These are phyloP conservation scores for Elongisporangium senticosum DNA, from an alignment of 352 stramenopile species.

Conservation along the genomic window DNA sequence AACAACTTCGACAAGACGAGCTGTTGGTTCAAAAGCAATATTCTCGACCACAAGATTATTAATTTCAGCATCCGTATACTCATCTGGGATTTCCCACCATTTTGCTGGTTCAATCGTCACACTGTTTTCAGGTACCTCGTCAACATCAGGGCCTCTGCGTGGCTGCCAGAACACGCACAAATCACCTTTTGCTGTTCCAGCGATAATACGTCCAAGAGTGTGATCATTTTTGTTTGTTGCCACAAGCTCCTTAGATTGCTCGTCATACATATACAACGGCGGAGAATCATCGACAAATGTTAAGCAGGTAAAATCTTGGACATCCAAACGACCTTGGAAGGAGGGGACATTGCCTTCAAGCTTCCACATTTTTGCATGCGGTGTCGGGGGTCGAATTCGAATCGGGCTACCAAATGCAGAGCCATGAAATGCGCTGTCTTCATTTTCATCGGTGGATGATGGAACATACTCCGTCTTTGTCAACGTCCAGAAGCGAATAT, in stretches of 20 bases:
- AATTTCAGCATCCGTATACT: slow-evolving; percentile 56
- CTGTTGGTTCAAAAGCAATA: slow-evolving; percentile 50
- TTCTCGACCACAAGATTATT: slow-evolving; percentile 58
- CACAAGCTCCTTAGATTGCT: slow-evolving; percentile 34
- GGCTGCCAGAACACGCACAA: slow-evolving; percentile 67
- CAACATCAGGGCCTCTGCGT: slow-evolving; percentile 25
- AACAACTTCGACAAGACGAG: slow-evolving; percentile 51
- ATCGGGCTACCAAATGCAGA: slow-evolving; percentile 53
- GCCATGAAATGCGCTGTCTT: slow-evolving; percentile 53
- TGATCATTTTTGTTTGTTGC: slow-evolving; percentile 42
- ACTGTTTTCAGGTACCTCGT: slow-evolving; percentile 22
- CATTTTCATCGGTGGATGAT: slow-evolving; percentile 34
- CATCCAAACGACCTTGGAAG: slow-evolving; percentile 56
- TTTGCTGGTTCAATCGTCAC: slow-evolving; percentile 44
- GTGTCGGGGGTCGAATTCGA: slow-evolving; percentile 39
- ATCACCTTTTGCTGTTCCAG: slow-evolving; percentile 57
- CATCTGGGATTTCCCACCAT: slow-evolving; percentile 73
- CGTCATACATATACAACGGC: slow-evolving; percentile 52
- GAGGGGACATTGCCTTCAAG: slow-evolving; percentile 69
- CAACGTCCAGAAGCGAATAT: slow-evolving; percentile 75
- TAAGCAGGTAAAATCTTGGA: slow-evolving; percentile 67
- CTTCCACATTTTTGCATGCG: slow-evolving; percentile 63
- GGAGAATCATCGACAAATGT: slow-evolving; percentile 68
- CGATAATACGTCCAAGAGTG: slow-evolving; percentile 51
- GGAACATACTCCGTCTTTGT: slow-evolving; percentile 47